Base-by-base conservation (phyloP, 78 protist genomes). In the Dictyostelium intermedium region DNA sequence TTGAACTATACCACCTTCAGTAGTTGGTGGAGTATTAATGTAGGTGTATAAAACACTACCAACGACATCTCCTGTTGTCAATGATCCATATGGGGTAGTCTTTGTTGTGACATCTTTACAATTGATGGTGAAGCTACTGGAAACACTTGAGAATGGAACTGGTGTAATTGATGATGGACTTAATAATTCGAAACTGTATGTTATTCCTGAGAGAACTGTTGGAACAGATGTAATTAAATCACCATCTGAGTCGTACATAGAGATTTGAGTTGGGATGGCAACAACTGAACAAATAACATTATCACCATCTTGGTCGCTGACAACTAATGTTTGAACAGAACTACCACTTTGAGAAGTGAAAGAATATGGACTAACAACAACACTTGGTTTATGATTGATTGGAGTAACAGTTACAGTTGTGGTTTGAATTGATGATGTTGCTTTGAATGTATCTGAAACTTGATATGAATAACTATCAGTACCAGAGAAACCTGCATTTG, bases 401-500 rank as follows among this genome's bases (percentile, higher is more conserved):
- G 60, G 83, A 16, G 0, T 37, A 4, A 85, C 92, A 39, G 60
- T 76, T 10, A 85, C 23, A 1, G 5, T 1, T 16, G 60, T 34
- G 14, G 27, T 32, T 27, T n/a, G 43, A 32, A 27, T 41, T 1
- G 23, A 0, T 3, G 84, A 47, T 0, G 11, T 3, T 34, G 0
- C 76, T n/a, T 63, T 34, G 10, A 85, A 50, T 3, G 63, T 50
- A 60, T 85, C 92, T 1, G n/a, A 9, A 2, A 85, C 74, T 9
- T n/a, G 10, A 16, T 35, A 85, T 23, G n/a, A 53, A 25, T 72
- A 76, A 13, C 20, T 7, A 37, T 85, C 92, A 27, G 16, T 10
- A 23, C 92, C 92, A 20, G 4, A 23, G 39, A 34, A 85, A 20
- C 92, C 92, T 20, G 83, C 18, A 32, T 85, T 85, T 53, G 92